Base-by-base conservation (phyloP, 116 monocot species). In the Papilionanthe hybrid region DNA sequence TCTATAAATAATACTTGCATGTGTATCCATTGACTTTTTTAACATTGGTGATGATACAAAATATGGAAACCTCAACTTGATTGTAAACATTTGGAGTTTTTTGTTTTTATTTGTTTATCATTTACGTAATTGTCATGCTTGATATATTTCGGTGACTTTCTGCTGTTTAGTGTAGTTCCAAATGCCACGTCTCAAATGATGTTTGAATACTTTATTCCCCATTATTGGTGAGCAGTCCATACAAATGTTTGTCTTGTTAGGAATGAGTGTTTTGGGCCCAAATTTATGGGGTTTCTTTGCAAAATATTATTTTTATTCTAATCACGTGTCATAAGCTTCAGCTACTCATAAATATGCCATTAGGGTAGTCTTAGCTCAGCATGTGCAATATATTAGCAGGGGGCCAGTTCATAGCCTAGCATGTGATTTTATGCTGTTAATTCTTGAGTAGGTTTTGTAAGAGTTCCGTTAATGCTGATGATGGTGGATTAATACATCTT, bases 181-280 rank as follows among this genome's bases (percentile, higher is more conserved):
- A 32, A 10, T 30, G 69, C 32, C 15, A 15, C 6, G 32, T 37
- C 37, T 69, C 69, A 18, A 69, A 37, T 17, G 27, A 13, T 69
- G 69, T 0, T 69, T 32, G 32, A 69, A 69, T 37, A 15, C 17
- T 69, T 32, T 5, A 69, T 69, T 29, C 69, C 18, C 23, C 37
- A 17, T 30, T 15, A 5, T 69, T 69, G 2, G 11, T 69, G 11
- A 5, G 13, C 37, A 22, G 69, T 69, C 18, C 15, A 32, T 69
- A 69, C 69, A 18, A 32, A 65, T 65, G 65, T 27, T 69, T 69
- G 37, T 69, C 1, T n/a, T 69, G 69, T 69, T 65, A 69, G 15
- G 32, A 69, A 29, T 69, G 5, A 25, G 6, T 22, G 25, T 63
- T 63, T 58, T 63, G 25, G 7, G 30, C 37, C 69, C 17, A 30